phyloP scores from a whole-genome alignment of 805 yeast species.

The Barnettozyma populi region DNA sequence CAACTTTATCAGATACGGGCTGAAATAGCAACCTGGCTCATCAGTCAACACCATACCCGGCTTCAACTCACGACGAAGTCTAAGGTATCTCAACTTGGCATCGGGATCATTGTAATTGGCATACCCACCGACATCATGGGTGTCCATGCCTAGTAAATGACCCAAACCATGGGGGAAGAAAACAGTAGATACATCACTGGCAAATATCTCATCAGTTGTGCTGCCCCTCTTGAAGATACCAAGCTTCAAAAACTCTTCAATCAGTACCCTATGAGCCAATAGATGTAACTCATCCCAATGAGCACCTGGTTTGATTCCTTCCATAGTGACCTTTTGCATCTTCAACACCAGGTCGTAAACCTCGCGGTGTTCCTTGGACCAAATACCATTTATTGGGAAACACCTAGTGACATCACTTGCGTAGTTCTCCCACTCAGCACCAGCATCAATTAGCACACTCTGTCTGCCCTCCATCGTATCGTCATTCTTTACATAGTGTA shows the following conservation, averaged over 20 bases:
- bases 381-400: slow-evolving; percentile 86
- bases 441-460: slow-evolving; percentile 75
- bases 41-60: slow-evolving; percentile 85
- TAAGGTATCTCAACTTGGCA: slow-evolving; percentile 67
- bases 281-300: slow-evolving; percentile 83
- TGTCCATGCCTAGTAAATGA: slow-evolving; percentile 88
- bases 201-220: slow-evolving; percentile 59
- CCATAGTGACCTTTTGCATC: slow-evolving; percentile 76
- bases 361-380: slow-evolving; percentile 82
- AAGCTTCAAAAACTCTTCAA: slow-evolving; percentile 62
- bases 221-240: slow-evolving; percentile 74
- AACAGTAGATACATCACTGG: slow-evolving; percentile 64
- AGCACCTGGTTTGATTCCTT: slow-evolving; percentile 73
- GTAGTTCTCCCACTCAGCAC: slow-evolving; percentile 96
- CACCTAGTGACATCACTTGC: slow-evolving; percentile 94
- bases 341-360: slow-evolving; percentile 76
- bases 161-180: slow-evolving; percentile 97
- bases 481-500: slow-evolving; percentile 85
- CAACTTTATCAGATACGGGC: slow-evolving; percentile 70
- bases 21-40: slow-evolving; percentile 93
- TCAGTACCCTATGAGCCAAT: slow-evolving; percentile 71
- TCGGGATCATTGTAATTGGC: slow-evolving; percentile 86
- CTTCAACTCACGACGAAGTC: slow-evolving; percentile 70
- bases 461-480: slow-evolving; percentile 51
- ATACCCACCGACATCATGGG: slow-evolving; percentile 91